Conservation (phyloP, 768 basidiomycete species). For the Scleroderma bovista region DNA sequence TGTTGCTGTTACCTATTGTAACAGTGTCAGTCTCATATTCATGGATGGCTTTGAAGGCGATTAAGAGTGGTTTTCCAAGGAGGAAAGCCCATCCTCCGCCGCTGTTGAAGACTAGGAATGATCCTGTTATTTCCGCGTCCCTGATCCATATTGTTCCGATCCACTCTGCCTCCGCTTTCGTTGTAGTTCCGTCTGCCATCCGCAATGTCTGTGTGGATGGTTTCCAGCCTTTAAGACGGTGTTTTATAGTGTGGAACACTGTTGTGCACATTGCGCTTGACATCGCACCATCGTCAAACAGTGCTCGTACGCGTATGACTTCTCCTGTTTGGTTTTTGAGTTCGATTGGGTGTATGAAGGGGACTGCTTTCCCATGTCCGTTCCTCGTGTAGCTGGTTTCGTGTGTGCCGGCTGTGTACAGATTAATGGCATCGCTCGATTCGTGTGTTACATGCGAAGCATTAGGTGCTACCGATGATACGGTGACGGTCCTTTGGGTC, state of each 20-base stretch:
- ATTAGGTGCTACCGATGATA: too few relatives aligned
- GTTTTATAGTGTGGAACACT: neutral
- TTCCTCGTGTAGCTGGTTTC: neutral
- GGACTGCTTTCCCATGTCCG: neutral
- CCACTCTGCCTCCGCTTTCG: neutral
- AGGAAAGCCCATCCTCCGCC: slow-evolving; percentile 22
- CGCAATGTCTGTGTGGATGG: neutral
- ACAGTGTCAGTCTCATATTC: slow-evolving; percentile 9
- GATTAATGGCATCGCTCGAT: too few relatives aligned
- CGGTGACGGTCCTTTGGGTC: neutral
- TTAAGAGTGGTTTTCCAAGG: slow-evolving; percentile 24
- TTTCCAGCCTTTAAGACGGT: neutral
- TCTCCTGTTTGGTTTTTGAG: neutral
- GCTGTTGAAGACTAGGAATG: neutral
- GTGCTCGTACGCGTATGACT: neutral
- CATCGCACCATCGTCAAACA: neutral
- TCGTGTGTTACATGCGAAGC: too few relatives aligned
- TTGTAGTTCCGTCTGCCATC: neutral
- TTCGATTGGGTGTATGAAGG: neutral
- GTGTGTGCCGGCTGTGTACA: too few relatives aligned
- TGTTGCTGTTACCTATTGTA: neutral
- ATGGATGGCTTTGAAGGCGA: slow-evolving; percentile 15
- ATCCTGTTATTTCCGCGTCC: neutral
- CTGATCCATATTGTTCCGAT: neutral
- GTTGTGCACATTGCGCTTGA: neutral